Conservation (phyloP, 768 basidiomycete species). For the Kwoniella europaea region DNA sequence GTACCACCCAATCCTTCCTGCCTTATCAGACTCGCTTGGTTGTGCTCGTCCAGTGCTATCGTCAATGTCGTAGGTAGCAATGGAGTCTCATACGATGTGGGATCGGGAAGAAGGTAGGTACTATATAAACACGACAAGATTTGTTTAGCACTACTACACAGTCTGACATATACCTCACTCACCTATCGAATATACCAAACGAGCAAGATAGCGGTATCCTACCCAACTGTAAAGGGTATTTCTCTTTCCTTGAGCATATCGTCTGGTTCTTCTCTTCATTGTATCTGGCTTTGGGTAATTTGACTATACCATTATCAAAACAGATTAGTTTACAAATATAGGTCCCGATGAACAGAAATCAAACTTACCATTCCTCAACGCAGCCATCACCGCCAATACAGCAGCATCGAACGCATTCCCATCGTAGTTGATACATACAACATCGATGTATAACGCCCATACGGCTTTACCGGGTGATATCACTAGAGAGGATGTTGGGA, state of each 20-base stretch:
- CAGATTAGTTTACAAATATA: background rate
- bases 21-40: slow-evolving; percentile 42
- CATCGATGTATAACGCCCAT: slow-evolving; percentile 95
- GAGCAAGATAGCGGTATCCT: slow-evolving; percentile 62
- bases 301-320: slow-evolving; percentile 62
- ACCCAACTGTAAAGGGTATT: slow-evolving; percentile 39
- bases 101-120: slow-evolving; percentile 71
- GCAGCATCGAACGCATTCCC: slow-evolving; percentile 93
- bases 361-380: slow-evolving; percentile 74
- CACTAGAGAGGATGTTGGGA: slow-evolving; percentile 65
- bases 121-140: too few relatives aligned
- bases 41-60: slow-evolving; percentile 47
- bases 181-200: slow-evolving; percentile 86
- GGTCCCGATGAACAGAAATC: background rate
- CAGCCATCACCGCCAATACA: slow-evolving; percentile 82
- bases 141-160: too few relatives aligned
- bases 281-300: slow-evolving; percentile 72
- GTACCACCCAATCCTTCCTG: slow-evolving; percentile 53
- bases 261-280: slow-evolving; percentile 71
- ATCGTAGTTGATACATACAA: slow-evolving; percentile 95
- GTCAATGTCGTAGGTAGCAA: slow-evolving; percentile 70
- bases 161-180: slow-evolving; percentile 56
- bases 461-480: slow-evolving; percentile 80
- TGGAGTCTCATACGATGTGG: slow-evolving; percentile 86
- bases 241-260: slow-evolving; percentile 63